Evolutionary conservation across 2,329 filamentous ascomycete genomes (phyloP), one percentile per base, ranked within the genome.

Genomic region (Microsporum canis): DNA sequence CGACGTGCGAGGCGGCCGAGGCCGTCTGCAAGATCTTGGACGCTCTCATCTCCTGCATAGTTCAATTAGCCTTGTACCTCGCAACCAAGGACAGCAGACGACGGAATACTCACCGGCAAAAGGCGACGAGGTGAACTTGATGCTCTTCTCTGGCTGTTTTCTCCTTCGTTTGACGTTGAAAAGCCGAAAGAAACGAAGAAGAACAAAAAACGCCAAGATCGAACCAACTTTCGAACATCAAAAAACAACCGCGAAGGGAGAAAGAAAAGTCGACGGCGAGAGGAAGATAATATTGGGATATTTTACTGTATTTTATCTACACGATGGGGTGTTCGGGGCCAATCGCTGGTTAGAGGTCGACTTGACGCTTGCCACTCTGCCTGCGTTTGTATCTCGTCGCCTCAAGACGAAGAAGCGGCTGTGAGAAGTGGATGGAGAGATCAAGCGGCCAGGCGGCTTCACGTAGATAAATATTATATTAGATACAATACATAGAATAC

Each of bases 1-100:
- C 63, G 39, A 68, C 73, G 62, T 72, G 70, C 47, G 71, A 70
- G 58, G 73, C 73, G 63, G 72, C 68, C 65, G 73, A 71, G 60
- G 72, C 74, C 65, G 72, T 73, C 65, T 74, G 74, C 62, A 73
- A 62, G 43, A 60, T 63, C 68, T 65, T 67, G 65, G 67, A 66
- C 68, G 67, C 66, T 62, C 62, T 57, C 61, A 65, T 62, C 53
- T 64, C 34, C 55, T 39, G 17, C 12, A 27, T 7, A 14, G 14
- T 31, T 31, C 45, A 51, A 51, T 51, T 51, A 51, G 43, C 5
- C 17, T 17, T 29, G 23, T 47, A 10, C 43, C 2, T 8, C 4
- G 3, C 2, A 23, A 23, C 17, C 17, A 23, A 23, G 17, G 17
- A 23, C 17, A 27, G 17, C 8, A 47, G 43, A 29, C n/a, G 7